These are phyloP conservation scores for Potentilla sterilis DNA, from an alignment of 306 rosid species.

Conservation along the genomic window DNA sequence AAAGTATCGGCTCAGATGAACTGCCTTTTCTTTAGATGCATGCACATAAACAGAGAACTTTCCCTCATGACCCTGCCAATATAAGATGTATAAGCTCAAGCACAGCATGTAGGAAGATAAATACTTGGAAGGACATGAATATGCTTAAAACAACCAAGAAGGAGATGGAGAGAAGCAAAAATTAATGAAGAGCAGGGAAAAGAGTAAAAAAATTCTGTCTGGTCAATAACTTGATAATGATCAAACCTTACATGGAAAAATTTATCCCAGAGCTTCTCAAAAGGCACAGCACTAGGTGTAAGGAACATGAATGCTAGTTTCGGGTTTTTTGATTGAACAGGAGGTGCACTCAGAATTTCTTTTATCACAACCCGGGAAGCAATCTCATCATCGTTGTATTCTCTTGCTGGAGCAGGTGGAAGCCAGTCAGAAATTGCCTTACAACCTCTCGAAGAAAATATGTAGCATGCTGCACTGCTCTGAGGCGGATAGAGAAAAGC, in stretches of 20 bases:
- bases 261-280: conserved; percentile 92
- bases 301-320: conserved; percentile 97
- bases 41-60: conserved; percentile 93
- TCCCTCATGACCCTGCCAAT: conserved; percentile 93
- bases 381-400: conserved; percentile 74
- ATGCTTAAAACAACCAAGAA: neutral
- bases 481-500: conserved; percentile 82
- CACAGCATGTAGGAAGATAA: conserved; percentile 20
- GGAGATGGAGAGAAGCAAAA: neutral
- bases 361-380: conserved; percentile 72
- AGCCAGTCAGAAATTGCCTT: conserved; percentile 67
- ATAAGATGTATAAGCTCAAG: conserved; percentile 27
- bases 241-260: conserved; percentile 73
- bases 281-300: conserved; percentile 80
- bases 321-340: conserved; percentile 41
- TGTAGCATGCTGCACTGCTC: conserved; percentile 65
- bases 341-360: conserved; percentile 62
- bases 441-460: conserved; percentile 88
- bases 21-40: conserved; percentile 79
- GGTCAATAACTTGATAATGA: conserved; percentile 3
- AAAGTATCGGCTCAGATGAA: conserved; percentile 84
- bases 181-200: neutral
- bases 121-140: conserved; percentile 5
- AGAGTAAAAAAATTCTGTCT: neutral
- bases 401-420: conserved; percentile 80